Conservation (phyloP, 805 yeast species). For the Scheffersomyces amazonensis region DNA sequence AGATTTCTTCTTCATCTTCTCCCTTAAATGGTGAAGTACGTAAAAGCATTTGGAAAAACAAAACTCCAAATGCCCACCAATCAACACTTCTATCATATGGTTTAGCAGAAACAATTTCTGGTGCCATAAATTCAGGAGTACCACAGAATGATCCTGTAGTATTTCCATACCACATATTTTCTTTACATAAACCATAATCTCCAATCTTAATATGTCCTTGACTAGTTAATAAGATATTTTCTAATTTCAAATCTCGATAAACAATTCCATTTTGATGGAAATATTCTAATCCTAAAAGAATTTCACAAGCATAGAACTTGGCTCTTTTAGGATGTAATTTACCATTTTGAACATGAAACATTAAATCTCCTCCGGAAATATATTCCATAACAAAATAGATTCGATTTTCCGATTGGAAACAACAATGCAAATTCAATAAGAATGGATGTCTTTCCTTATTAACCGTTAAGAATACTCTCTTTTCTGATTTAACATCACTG, state of each 20-base stretch:
- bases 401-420: constrained; percentile 97
- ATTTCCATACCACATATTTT: constrained; percentile 78
- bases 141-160: constrained; percentile 97
- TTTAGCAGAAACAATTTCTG: constrained; percentile 92
- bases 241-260: constrained; percentile 94
- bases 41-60: constrained; percentile 91
- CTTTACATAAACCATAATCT: constrained; percentile 97
- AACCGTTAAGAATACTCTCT: constrained; percentile 82
- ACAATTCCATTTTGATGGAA: constrained; percentile 95
- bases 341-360: constrained; percentile 98
- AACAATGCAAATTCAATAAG: constrained; percentile 83
- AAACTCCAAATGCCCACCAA: constrained; percentile 99
- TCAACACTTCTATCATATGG: constrained; percentile 93
- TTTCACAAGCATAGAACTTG: constrained; percentile 97
- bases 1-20: constrained; percentile 94
- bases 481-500: constrained; percentile 91
- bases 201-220: constrained; percentile 96
- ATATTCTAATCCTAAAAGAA: constrained; percentile 82
- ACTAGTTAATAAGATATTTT: constrained; percentile 83
- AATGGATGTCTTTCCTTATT: constrained; percentile 92
- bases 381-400: constrained; percentile 98
- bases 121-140: constrained; percentile 99
- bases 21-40: constrained; percentile 98
- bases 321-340: constrained; percentile 88
- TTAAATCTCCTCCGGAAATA: constrained; percentile 95